A percentile compares a stretch with the other conserved stretches of the same genome.
Conservation (phyloP, 352 stramenopile species). For the Phytopythium sindhum region DNA sequence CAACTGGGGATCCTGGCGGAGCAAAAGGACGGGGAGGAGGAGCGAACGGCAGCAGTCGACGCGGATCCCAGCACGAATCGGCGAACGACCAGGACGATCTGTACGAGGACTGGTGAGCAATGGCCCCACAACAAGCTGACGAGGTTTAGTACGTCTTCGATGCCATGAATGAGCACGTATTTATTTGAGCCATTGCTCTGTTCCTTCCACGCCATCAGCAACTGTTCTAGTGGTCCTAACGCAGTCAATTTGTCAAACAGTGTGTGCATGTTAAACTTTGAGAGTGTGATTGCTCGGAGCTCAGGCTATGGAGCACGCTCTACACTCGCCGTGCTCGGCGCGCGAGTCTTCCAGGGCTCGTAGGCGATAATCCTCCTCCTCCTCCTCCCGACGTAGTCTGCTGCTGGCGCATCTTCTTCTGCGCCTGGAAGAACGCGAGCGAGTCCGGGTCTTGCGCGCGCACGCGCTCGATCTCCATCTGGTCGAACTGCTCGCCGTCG, state of each 20-base stretch:
- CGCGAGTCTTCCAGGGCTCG: conserved; percentile 21
- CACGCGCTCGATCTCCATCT: conserved; percentile 88
- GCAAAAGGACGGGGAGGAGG: not conserved
- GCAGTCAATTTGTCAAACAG: not conserved
- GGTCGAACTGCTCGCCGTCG: conserved; percentile 90
- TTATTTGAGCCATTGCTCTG: not conserved
- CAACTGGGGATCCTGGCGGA: not conserved
- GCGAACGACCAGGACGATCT: conserved; percentile 4
- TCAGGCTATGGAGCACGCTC: not conserved
- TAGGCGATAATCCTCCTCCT: conserved; percentile 9
- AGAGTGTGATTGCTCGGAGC: not conserved
- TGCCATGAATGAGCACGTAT: conserved; percentile 3
- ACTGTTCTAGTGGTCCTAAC: too few species aligned
- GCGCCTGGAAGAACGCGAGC: conserved; percentile 90
- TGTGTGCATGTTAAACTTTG: not conserved
- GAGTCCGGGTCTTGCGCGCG: conserved; percentile 85
- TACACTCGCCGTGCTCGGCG: conserved; percentile 25
- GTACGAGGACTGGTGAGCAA: conserved; percentile 9
- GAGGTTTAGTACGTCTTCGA: not conserved
- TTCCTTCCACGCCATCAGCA: too few species aligned
- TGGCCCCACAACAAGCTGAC: not conserved
- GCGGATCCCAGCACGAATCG: not conserved
- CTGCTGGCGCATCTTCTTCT: conserved; percentile 82
- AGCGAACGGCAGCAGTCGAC: conserved; percentile 8
- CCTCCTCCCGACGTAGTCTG: conserved; percentile 4